Base-by-base conservation (phyloP, 164 flowering plant species). In the Pachysandra terminalis region DNA sequence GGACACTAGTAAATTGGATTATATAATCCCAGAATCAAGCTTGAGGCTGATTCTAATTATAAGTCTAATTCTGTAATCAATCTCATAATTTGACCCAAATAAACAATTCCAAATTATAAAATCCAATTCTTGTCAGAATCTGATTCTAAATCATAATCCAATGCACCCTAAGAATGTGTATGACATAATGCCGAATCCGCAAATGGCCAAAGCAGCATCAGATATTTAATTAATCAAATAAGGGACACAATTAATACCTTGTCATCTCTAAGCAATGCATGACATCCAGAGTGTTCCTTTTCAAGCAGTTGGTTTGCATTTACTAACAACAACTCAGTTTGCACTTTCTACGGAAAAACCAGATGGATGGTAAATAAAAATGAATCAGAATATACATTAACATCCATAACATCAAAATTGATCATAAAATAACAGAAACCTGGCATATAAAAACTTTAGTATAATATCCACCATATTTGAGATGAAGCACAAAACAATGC, bases 261-360 rank as follows among this genome's bases (percentile, higher is more conserved):
- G 77, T 90, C 96, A 83, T 90, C 95, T 81, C 90, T 81, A 16
- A 94, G 95, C 78, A 94, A 81, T 5, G 88, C 93, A 80, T 79
- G 90, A 68, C 96, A 94, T 71, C 97, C 98, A 73, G 99, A 95
- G 67, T 88, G 85, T 80, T 95, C 98, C 73, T 95, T 92, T 61
- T 92, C 96, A 64, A 95, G 90, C 53, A 94, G 78, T 76, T 87
- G 96, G 80, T 61, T 82, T 74, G 86, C 84, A 85, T 81, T 79
- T 22, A 70, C 81, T 0, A 77, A 76, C 73, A 87, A 68, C 73
- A 86, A 57, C 68, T 86, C 87, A 71, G 83, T 66, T 79, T 87
- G 88, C 58, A 82, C 87, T 79, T 83, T 87, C 90, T 87, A 70
- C 22, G 64, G 19, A 61, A 65, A 45, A 15, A 45, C 4, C 51